Evolutionary conservation across 306 rosid species (phyloP), one percentile per base, ranked within the genome.

Genomic region (Vachellia pachyceras): DNA sequence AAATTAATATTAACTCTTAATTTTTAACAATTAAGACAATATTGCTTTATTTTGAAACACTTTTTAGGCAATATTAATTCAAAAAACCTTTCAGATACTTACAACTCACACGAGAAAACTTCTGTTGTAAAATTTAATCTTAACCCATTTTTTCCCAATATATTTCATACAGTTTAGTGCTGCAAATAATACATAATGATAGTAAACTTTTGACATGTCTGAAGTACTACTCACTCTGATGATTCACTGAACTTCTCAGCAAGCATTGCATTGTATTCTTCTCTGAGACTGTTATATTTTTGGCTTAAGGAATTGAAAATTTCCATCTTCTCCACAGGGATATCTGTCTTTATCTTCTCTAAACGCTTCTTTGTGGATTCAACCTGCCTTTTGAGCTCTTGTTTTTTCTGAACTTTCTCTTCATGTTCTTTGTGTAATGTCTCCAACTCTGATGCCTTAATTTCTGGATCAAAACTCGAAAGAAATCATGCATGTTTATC

Each of bases 301-400:
- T 86, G 65, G 82, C 65, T 73, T 25, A 84, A 82, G 6, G 52
- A 35, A 35, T 85, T 87, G 49, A 85, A 78, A 80, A 61, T 75
- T 82, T 78, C 87, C 84, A 82, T 54, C 82, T 84, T 71, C 39
- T 87, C 90, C 47, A 81, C 80, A 6, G 72, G 20, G 0, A 23
- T 11, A 61, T 84, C 67, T 45, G 78, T 71, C 72, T 78, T 84
- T 12, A 63, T 69, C 77, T 78, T 72, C 72, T 86, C 95, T 89
- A 91, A 80, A 5, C 81, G 75, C 15, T 73, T 45, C 72, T 84
- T 87, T 64, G 85, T 82, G 37, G 50, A 54, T 57, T 85, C 84
- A 77, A 89, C 86, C 68, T 84, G 86, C 72, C 23, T 81, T 83
- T 79, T 86, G 13, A 89, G 90, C 69, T 86, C 92, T 79, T 89